Evolutionary conservation across 2,329 filamentous ascomycete species (phyloP), one percentile per base, ranked within the genome.

Genomic region (Hypomyces rosellus): DNA sequence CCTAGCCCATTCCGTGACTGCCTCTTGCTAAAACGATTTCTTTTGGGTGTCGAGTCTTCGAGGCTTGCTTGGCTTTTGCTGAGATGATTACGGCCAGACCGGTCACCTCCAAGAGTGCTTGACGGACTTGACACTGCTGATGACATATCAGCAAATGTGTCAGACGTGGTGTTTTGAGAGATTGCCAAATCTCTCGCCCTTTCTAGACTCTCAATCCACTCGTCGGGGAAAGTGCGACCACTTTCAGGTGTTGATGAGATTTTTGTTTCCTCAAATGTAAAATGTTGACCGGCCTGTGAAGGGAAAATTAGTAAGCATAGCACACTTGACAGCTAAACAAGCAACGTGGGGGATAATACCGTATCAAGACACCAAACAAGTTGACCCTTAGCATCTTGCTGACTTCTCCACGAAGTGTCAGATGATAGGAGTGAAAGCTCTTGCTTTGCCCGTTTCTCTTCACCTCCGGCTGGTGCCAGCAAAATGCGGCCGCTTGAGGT

Each of bases 371-470:
- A 86, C 89, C 90, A 97, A 52, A 88, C 84, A 25, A 84, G 85
- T 69, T 92, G 80, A 22, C 90, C 91, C 68, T 95, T 96, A n/a
- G 82, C 76, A 67, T 96, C 93, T 42, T 85, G 80, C 59, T 88
- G 88, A 47, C 78, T 89, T 64, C 81, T 86, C 84, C 89, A 97
- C 22, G 80, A 74, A 58, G 84, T 89, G 48, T 89, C 90, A 2
- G 85, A 74, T 2, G 79, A 77, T 16, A 95, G 73, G 22, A 99
- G 75, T n/a, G 88, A 89, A 34, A 99, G 82, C 59, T 99, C 93
- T 61, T 89, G 80, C 66, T 99, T 99, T 18, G 89, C 81, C 67
- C 93, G 91, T 72, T 99, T 99, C 65, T 97, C 92, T 56, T 96
- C 93, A 0, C 92, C 93, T 6, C 92, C 91, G 20, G 91, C 86